Conservation (phyloP, 805 yeast species). For the Candida quercuum region DNA sequence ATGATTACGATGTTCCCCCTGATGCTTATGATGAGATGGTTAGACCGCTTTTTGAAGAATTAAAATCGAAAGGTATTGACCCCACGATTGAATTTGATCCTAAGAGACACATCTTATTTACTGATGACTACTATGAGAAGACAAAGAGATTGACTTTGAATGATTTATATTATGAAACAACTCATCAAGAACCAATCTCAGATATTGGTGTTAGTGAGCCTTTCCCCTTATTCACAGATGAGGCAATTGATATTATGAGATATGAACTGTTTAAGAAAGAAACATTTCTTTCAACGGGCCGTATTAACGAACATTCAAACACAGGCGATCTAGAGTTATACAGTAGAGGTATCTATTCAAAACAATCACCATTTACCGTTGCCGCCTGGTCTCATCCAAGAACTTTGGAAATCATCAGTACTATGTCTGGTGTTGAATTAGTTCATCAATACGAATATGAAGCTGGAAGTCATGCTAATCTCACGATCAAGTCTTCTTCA, state of each 20-base stretch:
- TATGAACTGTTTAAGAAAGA: conserved; percentile 47
- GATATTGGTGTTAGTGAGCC: conserved; percentile 55
- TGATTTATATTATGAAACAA: conserved; percentile 38
- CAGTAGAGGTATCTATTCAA: conserved; percentile 45
- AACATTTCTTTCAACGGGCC: conserved; percentile 38
- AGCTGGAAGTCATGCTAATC: conserved; percentile 43
- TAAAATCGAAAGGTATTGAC: conserved; percentile 20
- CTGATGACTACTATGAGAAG: conserved; percentile 30
- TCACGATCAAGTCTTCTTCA: conserved; percentile 34
- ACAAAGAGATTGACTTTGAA: conserved; percentile 38
- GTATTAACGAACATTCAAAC: conserved; percentile 38
- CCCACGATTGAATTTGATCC: conserved; percentile 31
- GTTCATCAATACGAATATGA: conserved; percentile 39
- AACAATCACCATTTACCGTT: conserved; percentile 44
- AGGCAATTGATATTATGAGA: conserved; percentile 54
- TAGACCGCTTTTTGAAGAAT: conserved; percentile 3
- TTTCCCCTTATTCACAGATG: conserved; percentile 55
- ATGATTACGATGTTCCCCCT: conserved; percentile 2
- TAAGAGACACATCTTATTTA: conserved; percentile 30
- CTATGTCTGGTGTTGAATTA: conserved; percentile 41
- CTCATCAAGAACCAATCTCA: conserved; percentile 42
- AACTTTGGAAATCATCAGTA: conserved; percentile 45
- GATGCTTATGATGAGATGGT: conserved; percentile 4
- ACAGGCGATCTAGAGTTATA: conserved; percentile 42
- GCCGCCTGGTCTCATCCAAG: conserved; percentile 57